Base-by-base conservation (phyloP, 1,284 basidiomycete genomes). In the Austroboletus niveus region DNA sequence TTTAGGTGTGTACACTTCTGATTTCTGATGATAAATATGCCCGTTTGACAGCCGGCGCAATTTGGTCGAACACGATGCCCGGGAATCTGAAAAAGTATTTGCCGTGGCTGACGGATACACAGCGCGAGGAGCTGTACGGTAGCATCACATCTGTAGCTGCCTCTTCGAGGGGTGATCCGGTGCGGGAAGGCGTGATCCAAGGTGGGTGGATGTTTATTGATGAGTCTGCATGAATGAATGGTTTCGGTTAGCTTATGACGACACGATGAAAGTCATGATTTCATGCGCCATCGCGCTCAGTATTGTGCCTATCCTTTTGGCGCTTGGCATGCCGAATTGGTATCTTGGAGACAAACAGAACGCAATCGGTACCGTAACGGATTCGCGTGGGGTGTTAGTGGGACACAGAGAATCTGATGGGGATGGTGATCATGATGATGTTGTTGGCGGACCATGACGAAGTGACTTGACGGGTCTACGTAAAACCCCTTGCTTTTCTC, bases 41-140 rank as follows among this genome's bases (percentile, higher is more conserved):
- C 12, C 24, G 11, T 29, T 17, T 1, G 8, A 42, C 46, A 72
- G 75, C 74, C 4, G 73, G 75, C 15, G 75, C 78, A 50, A 74
- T 81, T 58, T 81, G 79, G 72, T 69, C 74, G 42, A 73, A 74
- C 52, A 70, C 69, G 44, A 76, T 81, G 75, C 84, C 84, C 11
- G 49, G 52, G 0, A 74, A 78, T 52, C 72, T 87, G 17, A 70
- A 60, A 32, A 64, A 69, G 54, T 69, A 78, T 55, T 69, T 86
- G 24, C 71, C 79, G 1, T 62, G 59, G 51, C 51, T 72, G 52
- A 56, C 61, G 24, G 58, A 62, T 30, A 61, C 58, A 5, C 53
- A 68, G 48, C 65, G 68, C 15, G 65, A 54, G 3, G 53, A 54
- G 48, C 58, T 76, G 24, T 81, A 73, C 52, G 77, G 77, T 8